phyloP scores from a whole-genome alignment of 148 eudicot species.

The Arbutus unedo region DNA sequence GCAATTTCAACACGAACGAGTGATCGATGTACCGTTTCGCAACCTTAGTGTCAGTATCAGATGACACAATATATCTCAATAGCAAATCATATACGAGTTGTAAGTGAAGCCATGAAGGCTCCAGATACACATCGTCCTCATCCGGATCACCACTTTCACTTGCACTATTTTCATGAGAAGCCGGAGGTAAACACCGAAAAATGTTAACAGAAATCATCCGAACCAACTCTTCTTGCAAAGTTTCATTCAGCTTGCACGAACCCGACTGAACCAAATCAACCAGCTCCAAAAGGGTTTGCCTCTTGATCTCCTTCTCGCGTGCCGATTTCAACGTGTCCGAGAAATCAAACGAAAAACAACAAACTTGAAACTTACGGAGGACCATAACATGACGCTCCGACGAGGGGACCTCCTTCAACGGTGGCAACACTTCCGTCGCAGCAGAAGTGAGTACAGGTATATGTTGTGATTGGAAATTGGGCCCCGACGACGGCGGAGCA shows the following conservation, averaged over 20 bases:
- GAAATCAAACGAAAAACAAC: constrained; percentile 40
- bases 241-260: constrained; percentile 42
- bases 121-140: constrained; percentile 46
- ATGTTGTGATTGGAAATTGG: constrained; percentile 3
- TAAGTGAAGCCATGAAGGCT: constrained; percentile 50
- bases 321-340: constrained; percentile 38
- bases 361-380: constrained; percentile 36
- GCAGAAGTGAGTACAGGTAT: constrained; percentile 12
- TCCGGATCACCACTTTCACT: constrained; percentile 37
- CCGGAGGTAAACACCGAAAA: constrained; percentile 44
- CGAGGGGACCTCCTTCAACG: constrained; percentile 35
- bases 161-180: constrained; percentile 35
- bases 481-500: constrained; percentile 4
- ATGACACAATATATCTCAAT: constrained; percentile 41
- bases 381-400: constrained; percentile 39
- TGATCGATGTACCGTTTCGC: constrained; percentile 48
- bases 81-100: constrained; percentile 47
- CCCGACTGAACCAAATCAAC: constrained; percentile 47
- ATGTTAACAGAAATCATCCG: constrained; percentile 43
- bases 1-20: constrained; percentile 43
- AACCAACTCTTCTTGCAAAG: constrained; percentile 41
- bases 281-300: constrained; percentile 43
- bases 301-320: constrained; percentile 46
- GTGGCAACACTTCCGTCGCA: constrained; percentile 36
- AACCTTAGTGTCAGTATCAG: constrained; percentile 47